Evolutionary conservation across 805 yeast species (phyloP).

Genomic region (Kodamaea kaohsiungensis): DNA sequence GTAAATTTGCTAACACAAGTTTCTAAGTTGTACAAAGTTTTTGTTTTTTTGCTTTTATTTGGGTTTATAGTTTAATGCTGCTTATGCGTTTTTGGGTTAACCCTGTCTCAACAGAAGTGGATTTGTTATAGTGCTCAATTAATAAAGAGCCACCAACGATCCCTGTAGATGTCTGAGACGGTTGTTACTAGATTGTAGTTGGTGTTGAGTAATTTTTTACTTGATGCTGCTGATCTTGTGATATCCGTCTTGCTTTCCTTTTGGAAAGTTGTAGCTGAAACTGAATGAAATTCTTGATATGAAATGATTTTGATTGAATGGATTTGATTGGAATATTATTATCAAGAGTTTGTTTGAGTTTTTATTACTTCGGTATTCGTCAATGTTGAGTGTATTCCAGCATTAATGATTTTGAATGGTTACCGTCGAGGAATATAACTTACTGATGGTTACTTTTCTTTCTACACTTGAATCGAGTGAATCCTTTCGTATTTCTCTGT

Average conservation of each 20-base stretch:
- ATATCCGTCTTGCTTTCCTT: not conserved
- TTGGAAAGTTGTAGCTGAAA: not conserved
- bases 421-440: too few species aligned
- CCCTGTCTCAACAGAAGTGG: slow-evolving; percentile 22
- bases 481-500: too few species aligned
- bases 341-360: not conserved
- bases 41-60: slow-evolving; percentile 9
- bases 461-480: too few species aligned
- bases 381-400: too few species aligned
- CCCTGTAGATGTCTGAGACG: slow-evolving; percentile 16
- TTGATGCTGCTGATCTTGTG: not conserved
- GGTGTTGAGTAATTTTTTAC: not conserved
- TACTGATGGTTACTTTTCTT: too few species aligned
- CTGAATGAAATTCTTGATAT: not conserved
- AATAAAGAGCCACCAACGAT: slow-evolving; percentile 53
- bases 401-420: too few species aligned
- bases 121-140: slow-evolving; percentile 41
- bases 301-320: not conserved
- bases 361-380: too few species aligned
- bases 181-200: not conserved
- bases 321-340: not conserved
- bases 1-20: slow-evolving; percentile 18
- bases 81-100: slow-evolving; percentile 17
- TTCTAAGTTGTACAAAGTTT: slow-evolving; percentile 9
- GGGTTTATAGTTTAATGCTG: slow-evolving; percentile 34